phyloP scores from a whole-genome alignment of 2,329 filamentous ascomycete genomes.

The Trichoderma cornu-damae region DNA sequence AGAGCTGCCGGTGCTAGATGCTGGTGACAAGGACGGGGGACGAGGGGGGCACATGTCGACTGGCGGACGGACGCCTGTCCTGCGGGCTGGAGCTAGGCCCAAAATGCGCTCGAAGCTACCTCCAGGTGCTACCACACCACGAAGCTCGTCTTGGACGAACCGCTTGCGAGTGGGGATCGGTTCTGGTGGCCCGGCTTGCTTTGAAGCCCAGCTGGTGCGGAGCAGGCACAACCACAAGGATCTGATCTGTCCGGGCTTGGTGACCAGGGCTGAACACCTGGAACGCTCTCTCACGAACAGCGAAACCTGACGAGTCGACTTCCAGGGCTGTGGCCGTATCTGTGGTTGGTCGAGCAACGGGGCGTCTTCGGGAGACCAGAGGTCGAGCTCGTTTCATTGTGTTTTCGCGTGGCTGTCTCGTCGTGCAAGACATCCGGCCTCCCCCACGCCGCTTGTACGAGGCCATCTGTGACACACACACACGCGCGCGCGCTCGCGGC shows the following conservation, averaged over 20 bases:
- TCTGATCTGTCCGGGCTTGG: conserved; percentile 15
- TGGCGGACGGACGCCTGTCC: not conserved
- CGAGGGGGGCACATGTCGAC: not conserved
- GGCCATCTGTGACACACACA: not conserved
- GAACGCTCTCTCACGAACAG: not conserved
- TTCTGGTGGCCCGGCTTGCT: conserved; percentile 17
- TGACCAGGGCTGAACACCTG: conserved; percentile 9
- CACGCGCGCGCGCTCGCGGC: not conserved
- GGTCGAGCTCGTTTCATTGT: conserved; percentile 4
- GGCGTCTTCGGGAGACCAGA: not conserved
- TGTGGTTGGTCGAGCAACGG: not conserved
- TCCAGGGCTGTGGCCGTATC: not conserved
- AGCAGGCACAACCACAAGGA: not conserved
- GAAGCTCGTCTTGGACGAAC: conserved; percentile 10
- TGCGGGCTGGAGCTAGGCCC: not conserved
- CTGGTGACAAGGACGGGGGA: not conserved
- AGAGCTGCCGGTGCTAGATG: not conserved
- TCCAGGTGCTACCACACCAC: conserved; percentile 18
- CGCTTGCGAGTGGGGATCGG: conserved; percentile 24
- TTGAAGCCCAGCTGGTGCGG: not conserved
- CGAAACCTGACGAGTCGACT: not conserved
- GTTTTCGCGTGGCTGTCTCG: conserved; percentile 15
- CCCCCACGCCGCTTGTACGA: conserved; percentile 9
- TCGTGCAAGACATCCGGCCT: conserved; percentile 5
- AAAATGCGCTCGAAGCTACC: not conserved